Base-by-base conservation (phyloP, 2,329 filamentous ascomycete genomes). In the Didymella keratinophila region DNA sequence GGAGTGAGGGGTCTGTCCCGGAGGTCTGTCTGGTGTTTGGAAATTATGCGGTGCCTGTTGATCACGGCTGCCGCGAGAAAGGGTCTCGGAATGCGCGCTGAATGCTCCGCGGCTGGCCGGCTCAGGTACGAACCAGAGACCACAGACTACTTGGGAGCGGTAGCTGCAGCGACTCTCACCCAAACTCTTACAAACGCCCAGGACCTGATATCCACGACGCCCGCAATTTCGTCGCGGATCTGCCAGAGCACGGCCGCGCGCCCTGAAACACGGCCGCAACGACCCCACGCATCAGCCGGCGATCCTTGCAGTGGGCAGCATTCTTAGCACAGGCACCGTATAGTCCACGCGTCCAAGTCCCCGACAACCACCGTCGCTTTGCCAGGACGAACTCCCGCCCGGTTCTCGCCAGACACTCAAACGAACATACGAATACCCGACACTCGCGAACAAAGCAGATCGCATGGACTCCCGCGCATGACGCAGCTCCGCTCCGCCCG, bases 251-350 rank as follows among this genome's bases (percentile, higher is more conserved):
- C 54, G 34, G 54, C 47, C 54, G 27, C 43, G 37, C 18, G 37
- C 32, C 16, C 64, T 71, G 70, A 73, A 71, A 73, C 69, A 64
- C 54, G 34, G 50, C 56, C 61, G 54, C 51, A 52, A 36, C 63
- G 46, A 61, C 63, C 63, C 61, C 65, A 65, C 66, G 63, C 69
- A 61, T 27, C 66, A 62, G 56, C 62, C 60, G 52, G 62, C 60
- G 52, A 63, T 67, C 65, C 61, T 49, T 60, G 61, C 58, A 60
- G 60, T 41, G 37, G 63, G 63, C 37, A 69, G 62, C 71, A 70
- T 72, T 72, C 67, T 70, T 68, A 71, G 64, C 61, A 67, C 46
- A 45, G 11, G 20, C 41, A 45, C 61, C 55, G 65, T 60, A 50
- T 61, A 68, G 66, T 21, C 37, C 37, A 41, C 37, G 68, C 67